Conservation (phyloP, 257 asterid species). For the Perilla frutescens region DNA sequence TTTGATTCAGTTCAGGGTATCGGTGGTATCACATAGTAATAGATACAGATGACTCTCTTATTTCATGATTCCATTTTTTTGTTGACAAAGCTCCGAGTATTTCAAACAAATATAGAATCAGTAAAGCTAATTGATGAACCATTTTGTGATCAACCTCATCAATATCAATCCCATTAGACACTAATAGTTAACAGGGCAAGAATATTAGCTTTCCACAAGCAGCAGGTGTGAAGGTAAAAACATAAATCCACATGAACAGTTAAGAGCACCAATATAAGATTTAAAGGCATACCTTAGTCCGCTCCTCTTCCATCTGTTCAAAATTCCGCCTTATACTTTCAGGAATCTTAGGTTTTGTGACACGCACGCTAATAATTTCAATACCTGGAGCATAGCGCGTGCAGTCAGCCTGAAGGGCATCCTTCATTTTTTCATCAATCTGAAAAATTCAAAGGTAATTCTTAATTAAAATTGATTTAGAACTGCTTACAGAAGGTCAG, state of each 20-base stretch:
- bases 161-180: conserved; percentile 12
- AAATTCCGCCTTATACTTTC: conserved; percentile 85
- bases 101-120: conserved; percentile 23
- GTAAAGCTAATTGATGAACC: conserved; percentile 13
- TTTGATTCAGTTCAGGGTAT: conserved; percentile 12
- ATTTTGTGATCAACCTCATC: conserved; percentile 8
- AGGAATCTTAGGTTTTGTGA: conserved; percentile 92
- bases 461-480: conserved; percentile 6
- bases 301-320: conserved; percentile 97
- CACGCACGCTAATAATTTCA: conserved; percentile 94
- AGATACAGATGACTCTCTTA: conserved; percentile 7
- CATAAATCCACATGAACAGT: conserved; percentile 1
- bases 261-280: conserved; percentile 25
- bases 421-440: conserved; percentile 99
- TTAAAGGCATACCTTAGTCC: conserved; percentile 76
- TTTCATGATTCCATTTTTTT: conserved; percentile 19
- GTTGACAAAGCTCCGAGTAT: conserved; percentile 8
- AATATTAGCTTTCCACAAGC: conserved; percentile 4
- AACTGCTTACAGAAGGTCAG: conserved; percentile 24
- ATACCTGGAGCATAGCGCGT: conserved; percentile 99
- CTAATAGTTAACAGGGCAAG: neutral
- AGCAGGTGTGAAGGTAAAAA: conserved; percentile 18
- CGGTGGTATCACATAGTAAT: neutral
- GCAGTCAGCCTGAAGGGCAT: conserved; percentile 98
- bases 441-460: conserved; percentile 40